Percentiles rank a stretch among this genome's conserved stretches.
Conservation (phyloP, 768 basidiomycete genomes). For the Lactarius indigo region DNA sequence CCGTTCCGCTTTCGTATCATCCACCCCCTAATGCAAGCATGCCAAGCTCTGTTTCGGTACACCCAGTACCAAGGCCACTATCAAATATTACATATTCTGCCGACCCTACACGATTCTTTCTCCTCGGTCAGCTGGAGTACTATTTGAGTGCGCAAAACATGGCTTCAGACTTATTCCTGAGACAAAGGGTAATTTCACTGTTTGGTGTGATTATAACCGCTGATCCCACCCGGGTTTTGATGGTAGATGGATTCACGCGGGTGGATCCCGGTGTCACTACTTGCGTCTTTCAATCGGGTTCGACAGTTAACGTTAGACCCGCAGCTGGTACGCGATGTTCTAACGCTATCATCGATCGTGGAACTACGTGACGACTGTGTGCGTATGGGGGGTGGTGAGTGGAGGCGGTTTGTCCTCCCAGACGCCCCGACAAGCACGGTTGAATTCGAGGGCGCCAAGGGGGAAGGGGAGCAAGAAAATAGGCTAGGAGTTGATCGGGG, state of each 20-base stretch:
- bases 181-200: conserved; percentile 52
- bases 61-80: conserved; percentile 45
- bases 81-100: conserved; percentile 50
- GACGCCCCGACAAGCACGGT: conserved; percentile 52
- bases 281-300: conserved; percentile 88
- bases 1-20: conserved; percentile 31
- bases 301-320: conserved; percentile 56
- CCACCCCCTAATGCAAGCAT: conserved; percentile 23
- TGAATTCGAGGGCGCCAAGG: conserved; percentile 25
- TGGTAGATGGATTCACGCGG: conserved; percentile 84
- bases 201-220: conserved; percentile 1
- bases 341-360: conserved; percentile 60
- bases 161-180: conserved; percentile 80
- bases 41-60: conserved; percentile 30
- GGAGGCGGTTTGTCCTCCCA: conserved; percentile 62
- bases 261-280: conserved; percentile 77
- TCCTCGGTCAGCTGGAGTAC: conserved; percentile 86
- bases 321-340: conserved; percentile 64
- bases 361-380: conserved; percentile 70
- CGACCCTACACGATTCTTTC: conserved; percentile 61
- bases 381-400: conserved; percentile 56
- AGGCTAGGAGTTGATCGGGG: background rate
- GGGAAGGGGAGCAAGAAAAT: background rate
- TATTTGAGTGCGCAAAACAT: conserved; percentile 90
- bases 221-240: conserved; percentile 9